Evolutionary conservation across 179 eudicot genomes (phyloP).

Genomic region (Camellia oleifera): DNA sequence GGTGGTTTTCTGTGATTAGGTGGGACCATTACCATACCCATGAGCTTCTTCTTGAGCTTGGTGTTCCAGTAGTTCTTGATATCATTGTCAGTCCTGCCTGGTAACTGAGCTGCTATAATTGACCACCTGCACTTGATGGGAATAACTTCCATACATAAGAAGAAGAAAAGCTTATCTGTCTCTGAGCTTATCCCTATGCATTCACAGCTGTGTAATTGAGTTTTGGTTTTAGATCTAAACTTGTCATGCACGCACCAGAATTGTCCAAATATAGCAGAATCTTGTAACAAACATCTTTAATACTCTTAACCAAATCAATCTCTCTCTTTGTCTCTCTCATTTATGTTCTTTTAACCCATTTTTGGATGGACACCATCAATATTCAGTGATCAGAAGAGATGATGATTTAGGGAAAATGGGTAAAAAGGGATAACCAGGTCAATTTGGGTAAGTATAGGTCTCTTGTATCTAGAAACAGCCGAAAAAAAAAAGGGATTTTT

Average conservation of each 20-base stretch:
- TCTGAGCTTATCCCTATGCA: background rate
- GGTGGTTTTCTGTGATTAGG: constrained; percentile 1
- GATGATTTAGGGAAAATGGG: background rate
- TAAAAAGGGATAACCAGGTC: background rate
- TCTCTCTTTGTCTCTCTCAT: background rate
- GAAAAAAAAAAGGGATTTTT: background rate
- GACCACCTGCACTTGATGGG: constrained; percentile 34
- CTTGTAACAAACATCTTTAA: constrained; percentile 5
- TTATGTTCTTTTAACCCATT: background rate
- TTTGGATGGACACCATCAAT: background rate
- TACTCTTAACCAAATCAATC: background rate
- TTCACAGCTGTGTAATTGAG: background rate
- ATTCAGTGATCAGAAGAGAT: background rate
- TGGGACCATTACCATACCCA: constrained; percentile 18
- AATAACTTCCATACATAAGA: background rate
- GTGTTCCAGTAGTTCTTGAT: constrained; percentile 52
- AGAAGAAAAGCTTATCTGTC: background rate
- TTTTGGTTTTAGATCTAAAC: constrained; percentile 16
- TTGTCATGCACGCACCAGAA: constrained; percentile 24
- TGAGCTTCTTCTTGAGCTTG: constrained; percentile 41
- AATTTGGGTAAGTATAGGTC: background rate
- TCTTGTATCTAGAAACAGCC: background rate
- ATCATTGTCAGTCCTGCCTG: constrained; percentile 45
- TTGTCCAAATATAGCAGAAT: constrained; percentile 14
- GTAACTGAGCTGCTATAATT: constrained; percentile 37